A percentile compares a stretch with the other conserved stretches of the same genome.
Conservation (phyloP, 371 early-diverging fungal genomes). For the Mortierella sp. region DNA sequence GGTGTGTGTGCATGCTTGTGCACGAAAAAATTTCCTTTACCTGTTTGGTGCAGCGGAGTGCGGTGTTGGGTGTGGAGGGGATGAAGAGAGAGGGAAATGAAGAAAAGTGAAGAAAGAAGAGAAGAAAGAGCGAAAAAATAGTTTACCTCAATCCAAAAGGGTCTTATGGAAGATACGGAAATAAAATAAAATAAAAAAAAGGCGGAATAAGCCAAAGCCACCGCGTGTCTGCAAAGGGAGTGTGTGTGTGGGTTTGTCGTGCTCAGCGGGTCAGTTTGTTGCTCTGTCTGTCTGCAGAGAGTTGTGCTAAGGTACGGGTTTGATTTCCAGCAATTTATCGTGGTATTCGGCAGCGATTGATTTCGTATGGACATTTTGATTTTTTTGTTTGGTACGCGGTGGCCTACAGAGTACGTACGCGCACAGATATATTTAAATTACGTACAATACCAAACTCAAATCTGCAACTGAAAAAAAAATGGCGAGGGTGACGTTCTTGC, state of each 20-base stretch:
- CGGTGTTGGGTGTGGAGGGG: slow-evolving; percentile 12
- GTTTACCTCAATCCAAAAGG: neutral
- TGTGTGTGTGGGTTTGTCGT: neutral
- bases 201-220: neutral
- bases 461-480: neutral
- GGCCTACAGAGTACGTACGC: slow-evolving; percentile 4
- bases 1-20: slow-evolving; percentile 5
- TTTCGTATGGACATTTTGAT: slow-evolving; percentile 1
- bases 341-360: slow-evolving; percentile 3
- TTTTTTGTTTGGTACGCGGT: neutral
- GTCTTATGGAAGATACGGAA: neutral
- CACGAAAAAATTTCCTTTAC: slow-evolving; percentile 8
- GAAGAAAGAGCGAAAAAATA: slow-evolving; percentile 19
- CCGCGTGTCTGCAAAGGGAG: slow-evolving; percentile 2
- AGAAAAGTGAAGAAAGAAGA: slow-evolving; percentile 14
- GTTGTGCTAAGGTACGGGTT: slow-evolving; percentile 2
- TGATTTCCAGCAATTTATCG: slow-evolving; percentile 5
- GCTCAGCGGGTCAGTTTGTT: neutral
- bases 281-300: slow-evolving; percentile 8
- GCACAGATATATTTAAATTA: neutral
- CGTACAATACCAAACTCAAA: neutral
- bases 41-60: slow-evolving; percentile 3
- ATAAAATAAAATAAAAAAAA: slow-evolving; percentile 1
- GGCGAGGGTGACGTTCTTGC: neutral
- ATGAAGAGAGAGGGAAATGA: slow-evolving; percentile 1